Conservation (phyloP, 2,329 filamentous ascomycete genomes). For the Calonectria henricotiae region DNA sequence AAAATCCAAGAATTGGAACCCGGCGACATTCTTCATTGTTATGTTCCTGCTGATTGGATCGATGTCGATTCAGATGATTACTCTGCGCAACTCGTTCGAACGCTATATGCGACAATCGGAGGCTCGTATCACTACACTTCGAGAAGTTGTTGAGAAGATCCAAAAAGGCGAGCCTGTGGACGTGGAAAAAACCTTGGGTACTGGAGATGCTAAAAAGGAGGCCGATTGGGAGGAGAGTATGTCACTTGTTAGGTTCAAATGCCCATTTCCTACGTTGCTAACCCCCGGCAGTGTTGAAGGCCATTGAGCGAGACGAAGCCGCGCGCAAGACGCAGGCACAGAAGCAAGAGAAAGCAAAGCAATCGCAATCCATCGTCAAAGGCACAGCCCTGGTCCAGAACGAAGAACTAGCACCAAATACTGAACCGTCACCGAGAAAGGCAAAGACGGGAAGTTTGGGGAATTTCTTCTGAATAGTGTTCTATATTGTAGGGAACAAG, state of each 20-base stretch:
- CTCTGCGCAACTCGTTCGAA: slow-evolving; percentile 81
- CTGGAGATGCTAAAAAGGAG: slow-evolving; percentile 83
- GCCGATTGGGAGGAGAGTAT: slow-evolving; percentile 89
- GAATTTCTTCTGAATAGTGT: slow-evolving; percentile 66
- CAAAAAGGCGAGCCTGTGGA: slow-evolving; percentile 85
- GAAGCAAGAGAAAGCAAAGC: slow-evolving; percentile 61
- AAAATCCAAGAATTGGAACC: slow-evolving; percentile 81
- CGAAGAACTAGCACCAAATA: slow-evolving; percentile 33
- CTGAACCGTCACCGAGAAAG: slow-evolving; percentile 50
- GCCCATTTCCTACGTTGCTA: slow-evolving; percentile 30
- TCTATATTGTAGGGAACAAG: slow-evolving; percentile 38
- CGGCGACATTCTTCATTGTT: slow-evolving; percentile 85
- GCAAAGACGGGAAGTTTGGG: slow-evolving; percentile 58
- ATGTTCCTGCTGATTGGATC: slow-evolving; percentile 93
- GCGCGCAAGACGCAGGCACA: slow-evolving; percentile 67
- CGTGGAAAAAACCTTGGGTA: slow-evolving; percentile 86
- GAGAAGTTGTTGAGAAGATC: slow-evolving; percentile 81
- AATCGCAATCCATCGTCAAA: slow-evolving; percentile 46
- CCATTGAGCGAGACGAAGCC: slow-evolving; percentile 77
- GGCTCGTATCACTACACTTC: slow-evolving; percentile 82
- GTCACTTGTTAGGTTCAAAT: slow-evolving; percentile 46
- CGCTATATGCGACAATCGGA: slow-evolving; percentile 84
- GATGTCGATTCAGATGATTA: slow-evolving; percentile 94
- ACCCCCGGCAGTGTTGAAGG: slow-evolving; percentile 72
- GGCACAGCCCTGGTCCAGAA: slow-evolving; percentile 27